phyloP scores from a whole-genome alignment of 129 eudicot species.

The Kitagawia praeruptora region DNA sequence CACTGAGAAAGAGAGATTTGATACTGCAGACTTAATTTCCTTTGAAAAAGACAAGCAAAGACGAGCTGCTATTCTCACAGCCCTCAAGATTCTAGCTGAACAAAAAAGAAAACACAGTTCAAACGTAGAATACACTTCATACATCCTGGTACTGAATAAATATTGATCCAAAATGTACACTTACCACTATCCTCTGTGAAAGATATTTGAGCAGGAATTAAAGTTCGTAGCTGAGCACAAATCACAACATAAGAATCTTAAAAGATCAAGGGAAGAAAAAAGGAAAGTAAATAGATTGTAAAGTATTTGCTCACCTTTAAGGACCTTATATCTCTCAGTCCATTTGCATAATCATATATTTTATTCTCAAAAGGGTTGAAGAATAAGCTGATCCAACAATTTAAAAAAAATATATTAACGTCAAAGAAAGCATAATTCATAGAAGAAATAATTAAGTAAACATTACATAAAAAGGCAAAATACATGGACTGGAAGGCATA shows the following conservation, averaged over 20 bases:
- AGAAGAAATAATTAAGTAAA: not conserved
- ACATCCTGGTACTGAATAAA: conserved; percentile 10
- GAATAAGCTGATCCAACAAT: conserved; percentile 59
- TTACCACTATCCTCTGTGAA: conserved; percentile 83
- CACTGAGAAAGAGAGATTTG: conserved; percentile 45
- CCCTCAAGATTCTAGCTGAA: conserved; percentile 93
- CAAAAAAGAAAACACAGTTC: conserved; percentile 13
- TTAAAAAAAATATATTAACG: conserved; percentile 2
- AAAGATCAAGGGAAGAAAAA: conserved; percentile 1
- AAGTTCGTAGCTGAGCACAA: conserved; percentile 54
- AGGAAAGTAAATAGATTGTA: not conserved
- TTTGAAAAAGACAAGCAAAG: conserved; percentile 71
- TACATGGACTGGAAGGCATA: not conserved
- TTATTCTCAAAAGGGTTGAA: conserved; percentile 60
- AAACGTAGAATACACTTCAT: not conserved
- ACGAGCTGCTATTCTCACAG: conserved; percentile 93
- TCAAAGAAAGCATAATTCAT: conserved; percentile 8
- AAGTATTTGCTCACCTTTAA: conserved; percentile 43
- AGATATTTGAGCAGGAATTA: conserved; percentile 71
- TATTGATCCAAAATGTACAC: conserved; percentile 18
- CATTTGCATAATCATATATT: conserved; percentile 69
- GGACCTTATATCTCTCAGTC: conserved; percentile 51
- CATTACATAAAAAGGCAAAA: not conserved
- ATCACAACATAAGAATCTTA: conserved; percentile 15
- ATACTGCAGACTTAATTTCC: conserved; percentile 67